Evolutionary conservation across 108 stramenopile genomes (phyloP), one percentile per base, ranked within the genome.

Genomic region (Cyclotella sp.): DNA sequence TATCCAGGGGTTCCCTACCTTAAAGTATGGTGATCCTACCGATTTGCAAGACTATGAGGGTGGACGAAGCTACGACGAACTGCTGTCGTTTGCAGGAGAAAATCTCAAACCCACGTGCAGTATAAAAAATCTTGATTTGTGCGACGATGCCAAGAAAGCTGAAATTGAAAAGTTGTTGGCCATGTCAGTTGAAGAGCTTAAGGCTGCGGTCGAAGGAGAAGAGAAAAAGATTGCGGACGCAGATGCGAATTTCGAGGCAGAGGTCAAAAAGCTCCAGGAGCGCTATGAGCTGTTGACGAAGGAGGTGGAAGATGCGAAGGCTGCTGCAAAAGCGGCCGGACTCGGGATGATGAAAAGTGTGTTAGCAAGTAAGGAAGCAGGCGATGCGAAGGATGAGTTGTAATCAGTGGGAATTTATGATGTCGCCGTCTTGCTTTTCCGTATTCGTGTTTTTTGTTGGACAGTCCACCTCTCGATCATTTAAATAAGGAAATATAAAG

Each of bases 1-100:
- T 22, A 77, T 97, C 24, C 65, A 75, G 14, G 91, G 92, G 5
- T 97, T 88, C 78, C 96, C 96, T 40, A 94, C 96, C 5, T 64
- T 97, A 42, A 90, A 93, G 67, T 91, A 79, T 63, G 92, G 92
- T n/a, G 85, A 91, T 52, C 86, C 91, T 2, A 47, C 66, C 26
- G 76, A 72, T 63, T 76, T 86, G 6, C 82, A 92, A 76, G 85
- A 89, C 19, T 98, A 98, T 74, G 59, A 97, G 42, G 96, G 96
- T 10, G 86, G 74, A 46, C 84, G 97, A 0, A 80, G 79, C 46
- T 91, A 85, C 54, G 88, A 83, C 21, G 72, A 75, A 47, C 46
- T 98, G 57, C 72, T 76, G 69, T 67, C 66, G 15, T 98, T 91
- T 73, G 93, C 88, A 27, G 70, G 86, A 9, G 82, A 90, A 19